A percentile compares a stretch with the other conserved stretches of the same genome.
Evolutionary conservation across 495 filamentous ascomycete species (phyloP).

Genomic region (Penicillium samsonianum): DNA sequence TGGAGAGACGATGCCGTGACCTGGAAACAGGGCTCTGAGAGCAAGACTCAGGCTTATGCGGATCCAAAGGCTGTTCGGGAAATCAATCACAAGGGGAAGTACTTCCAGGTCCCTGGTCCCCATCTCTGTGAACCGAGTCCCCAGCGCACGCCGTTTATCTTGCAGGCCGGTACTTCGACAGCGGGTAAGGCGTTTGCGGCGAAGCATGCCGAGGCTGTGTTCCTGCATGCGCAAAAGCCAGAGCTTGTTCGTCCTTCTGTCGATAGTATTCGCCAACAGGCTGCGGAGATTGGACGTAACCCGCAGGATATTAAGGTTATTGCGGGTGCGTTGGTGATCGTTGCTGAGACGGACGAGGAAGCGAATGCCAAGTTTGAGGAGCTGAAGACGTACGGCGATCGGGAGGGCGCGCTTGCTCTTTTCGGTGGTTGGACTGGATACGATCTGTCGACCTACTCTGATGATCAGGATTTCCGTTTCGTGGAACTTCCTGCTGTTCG

Average conservation of each 20-base stretch:
- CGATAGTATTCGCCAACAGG: slow-evolving; percentile 50
- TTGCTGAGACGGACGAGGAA: slow-evolving; percentile 56
- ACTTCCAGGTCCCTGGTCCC: slow-evolving; percentile 64
- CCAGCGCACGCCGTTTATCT: slow-evolving; percentile 65
- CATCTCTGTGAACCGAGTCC: slow-evolving; percentile 65
- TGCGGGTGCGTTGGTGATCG: slow-evolving; percentile 49
- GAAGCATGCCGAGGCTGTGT: slow-evolving; percentile 57
- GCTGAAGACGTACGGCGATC: slow-evolving; percentile 46
- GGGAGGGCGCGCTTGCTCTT: slow-evolving; percentile 54
- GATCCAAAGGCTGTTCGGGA: slow-evolving; percentile 57
- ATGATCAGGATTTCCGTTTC: slow-evolving; percentile 56
- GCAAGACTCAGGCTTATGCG: slow-evolving; percentile 49
- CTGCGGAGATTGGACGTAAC: slow-evolving; percentile 45
- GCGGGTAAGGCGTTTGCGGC: slow-evolving; percentile 65
- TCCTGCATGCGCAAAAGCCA: slow-evolving; percentile 51
- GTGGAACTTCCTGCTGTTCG: slow-evolving; percentile 61
- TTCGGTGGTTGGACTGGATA: slow-evolving; percentile 59
- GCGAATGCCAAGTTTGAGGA: slow-evolving; percentile 54
- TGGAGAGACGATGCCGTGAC: slow-evolving; percentile 66
- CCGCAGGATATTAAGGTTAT: slow-evolving; percentile 53
- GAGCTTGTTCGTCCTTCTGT: slow-evolving; percentile 48
- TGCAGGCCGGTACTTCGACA: slow-evolving; percentile 64
- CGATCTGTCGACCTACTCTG: slow-evolving; percentile 49
- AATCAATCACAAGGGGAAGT: slow-evolving; percentile 68
- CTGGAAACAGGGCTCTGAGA: slow-evolving; percentile 17